Conservation (phyloP, 192 early-diverging fungal genomes). For the Entomortierella beljakovae region DNA sequence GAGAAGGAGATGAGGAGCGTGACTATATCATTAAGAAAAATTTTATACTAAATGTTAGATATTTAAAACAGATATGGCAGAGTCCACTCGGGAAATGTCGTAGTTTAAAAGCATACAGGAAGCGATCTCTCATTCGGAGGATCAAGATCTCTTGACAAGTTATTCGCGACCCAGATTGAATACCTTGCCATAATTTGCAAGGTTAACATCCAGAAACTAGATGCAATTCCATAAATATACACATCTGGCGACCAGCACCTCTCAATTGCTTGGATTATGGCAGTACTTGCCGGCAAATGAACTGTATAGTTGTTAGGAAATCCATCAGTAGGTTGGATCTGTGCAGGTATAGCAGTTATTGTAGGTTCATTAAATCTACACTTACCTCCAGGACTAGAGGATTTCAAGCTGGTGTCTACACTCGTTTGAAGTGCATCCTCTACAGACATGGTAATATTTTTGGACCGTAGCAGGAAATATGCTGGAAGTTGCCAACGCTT, state of each 20-base stretch:
- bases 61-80: no score
- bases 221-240: conserved; percentile 64
- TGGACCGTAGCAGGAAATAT: conserved; percentile 71
- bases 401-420: conserved; percentile 3
- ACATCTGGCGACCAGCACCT: conserved; percentile 70
- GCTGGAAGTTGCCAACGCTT: conserved; percentile 70
- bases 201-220: conserved; percentile 73
- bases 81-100: neutral
- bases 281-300: conserved; percentile 57
- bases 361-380: neutral
- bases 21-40: conserved; percentile 18
- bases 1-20: conserved; percentile 29
- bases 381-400: conserved; percentile 16
- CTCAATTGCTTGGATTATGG: conserved; percentile 63
- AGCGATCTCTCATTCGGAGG: conserved; percentile 11
- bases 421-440: conserved; percentile 53
- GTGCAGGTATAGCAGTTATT: neutral
- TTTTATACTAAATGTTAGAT: neutral
- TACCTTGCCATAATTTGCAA: conserved; percentile 59
- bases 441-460: conserved; percentile 57
- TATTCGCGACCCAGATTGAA: conserved; percentile 31
- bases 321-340: neutral
- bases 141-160: conserved; percentile 20
- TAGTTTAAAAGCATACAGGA: conserved; percentile 8
- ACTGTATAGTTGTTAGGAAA: conserved; percentile 3